phyloP scores from a whole-genome alignment of 2,329 filamentous ascomycete genomes.

The Curvularia sp. region DNA sequence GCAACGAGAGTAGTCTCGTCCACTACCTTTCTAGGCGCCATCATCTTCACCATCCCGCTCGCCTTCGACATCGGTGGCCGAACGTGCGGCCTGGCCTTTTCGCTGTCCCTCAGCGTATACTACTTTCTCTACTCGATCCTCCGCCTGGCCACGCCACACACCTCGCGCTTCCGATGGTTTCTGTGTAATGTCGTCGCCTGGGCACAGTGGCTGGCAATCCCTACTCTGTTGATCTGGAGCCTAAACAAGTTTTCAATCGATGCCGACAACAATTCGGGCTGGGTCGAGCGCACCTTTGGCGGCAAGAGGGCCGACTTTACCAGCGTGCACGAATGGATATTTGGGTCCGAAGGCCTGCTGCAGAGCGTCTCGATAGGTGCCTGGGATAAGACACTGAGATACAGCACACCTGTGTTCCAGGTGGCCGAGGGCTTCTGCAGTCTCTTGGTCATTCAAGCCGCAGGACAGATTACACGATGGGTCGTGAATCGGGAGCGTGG shows the following conservation, averaged over 20 bases:
- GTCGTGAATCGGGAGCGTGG: slow-evolving; percentile 91
- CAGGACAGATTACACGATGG: slow-evolving; percentile 93
- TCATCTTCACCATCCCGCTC: slow-evolving; percentile 94
- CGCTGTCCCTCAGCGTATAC: slow-evolving; percentile 84
- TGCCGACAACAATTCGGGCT: slow-evolving; percentile 71
- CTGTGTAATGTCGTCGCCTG: slow-evolving; percentile 73
- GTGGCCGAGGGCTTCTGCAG: slow-evolving; percentile 96
- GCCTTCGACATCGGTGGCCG: slow-evolving; percentile 97
- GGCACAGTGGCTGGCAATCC: slow-evolving; percentile 87
- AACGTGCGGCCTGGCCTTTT: slow-evolving; percentile 93
- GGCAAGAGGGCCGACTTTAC: slow-evolving; percentile 68
- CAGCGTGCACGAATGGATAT: slow-evolving; percentile 83
- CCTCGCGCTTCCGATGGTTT: slow-evolving; percentile 75
- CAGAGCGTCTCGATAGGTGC: slow-evolving; percentile 81
- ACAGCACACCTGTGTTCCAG: slow-evolving; percentile 94
- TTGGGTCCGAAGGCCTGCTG: slow-evolving; percentile 82
- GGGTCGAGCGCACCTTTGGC: slow-evolving; percentile 81
- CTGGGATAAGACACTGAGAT: slow-evolving; percentile 88
- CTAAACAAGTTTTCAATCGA: slow-evolving; percentile 95
- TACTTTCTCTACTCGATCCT: slow-evolving; percentile 87
- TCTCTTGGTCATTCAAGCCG: slow-evolving; percentile 90
- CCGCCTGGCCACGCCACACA: slow-evolving; percentile 80
- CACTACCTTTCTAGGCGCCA: slow-evolving; percentile 84
- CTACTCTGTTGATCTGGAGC: slow-evolving; percentile 89
- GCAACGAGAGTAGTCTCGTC: slow-evolving; percentile 80